Percentiles rank a stretch among this genome's conserved stretches.
phyloP scores from a whole-genome alignment of 1,139 yeast species.

The Lodderomyces parapsilosis region DNA sequence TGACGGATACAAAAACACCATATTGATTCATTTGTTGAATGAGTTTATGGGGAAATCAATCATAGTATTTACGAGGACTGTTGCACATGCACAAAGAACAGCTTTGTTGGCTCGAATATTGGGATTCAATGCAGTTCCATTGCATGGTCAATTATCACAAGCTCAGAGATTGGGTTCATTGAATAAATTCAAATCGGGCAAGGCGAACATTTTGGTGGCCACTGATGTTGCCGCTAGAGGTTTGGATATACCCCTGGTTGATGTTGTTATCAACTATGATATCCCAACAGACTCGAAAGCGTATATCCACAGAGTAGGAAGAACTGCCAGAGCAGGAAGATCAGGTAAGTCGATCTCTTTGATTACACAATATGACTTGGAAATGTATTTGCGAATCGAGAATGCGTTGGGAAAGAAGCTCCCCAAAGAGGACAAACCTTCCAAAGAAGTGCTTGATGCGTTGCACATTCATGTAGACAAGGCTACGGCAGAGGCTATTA shows the following conservation, averaged over 20 bases:
- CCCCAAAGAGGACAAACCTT: conserved; percentile 75
- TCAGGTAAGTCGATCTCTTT: conserved; percentile 90
- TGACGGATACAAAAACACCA: conserved; percentile 89
- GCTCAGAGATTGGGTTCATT: conserved; percentile 90
- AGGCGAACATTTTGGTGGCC: conserved; percentile 80
- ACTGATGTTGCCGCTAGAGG: conserved; percentile 99
- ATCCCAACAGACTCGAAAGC: conserved; percentile 99
- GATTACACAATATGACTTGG: conserved; percentile 93
- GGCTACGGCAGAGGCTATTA: conserved; percentile 87
- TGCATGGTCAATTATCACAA: conserved; percentile 93
- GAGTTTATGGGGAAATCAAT: conserved; percentile 84
- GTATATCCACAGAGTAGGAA: conserved; percentile 94
- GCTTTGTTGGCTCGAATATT: conserved; percentile 76
- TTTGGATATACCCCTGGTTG: conserved; percentile 92
- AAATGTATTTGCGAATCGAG: conserved; percentile 83
- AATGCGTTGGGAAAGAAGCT: conserved; percentile 77
- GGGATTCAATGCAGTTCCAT: conserved; percentile 87
- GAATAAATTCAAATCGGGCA: conserved; percentile 87
- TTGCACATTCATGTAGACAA: conserved; percentile 87
- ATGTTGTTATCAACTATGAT: conserved; percentile 87
- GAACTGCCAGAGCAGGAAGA: conserved; percentile 98
- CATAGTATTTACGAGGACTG: conserved; percentile 89
- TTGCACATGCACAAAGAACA: conserved; percentile 92
- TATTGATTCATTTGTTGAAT: conserved; percentile 74
- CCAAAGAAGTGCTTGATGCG: conserved; percentile 73